Evolutionary conservation across 1,284 basidiomycete species (phyloP), one percentile per base, ranked within the genome.

Genomic region (Trichosporon sp.): DNA sequence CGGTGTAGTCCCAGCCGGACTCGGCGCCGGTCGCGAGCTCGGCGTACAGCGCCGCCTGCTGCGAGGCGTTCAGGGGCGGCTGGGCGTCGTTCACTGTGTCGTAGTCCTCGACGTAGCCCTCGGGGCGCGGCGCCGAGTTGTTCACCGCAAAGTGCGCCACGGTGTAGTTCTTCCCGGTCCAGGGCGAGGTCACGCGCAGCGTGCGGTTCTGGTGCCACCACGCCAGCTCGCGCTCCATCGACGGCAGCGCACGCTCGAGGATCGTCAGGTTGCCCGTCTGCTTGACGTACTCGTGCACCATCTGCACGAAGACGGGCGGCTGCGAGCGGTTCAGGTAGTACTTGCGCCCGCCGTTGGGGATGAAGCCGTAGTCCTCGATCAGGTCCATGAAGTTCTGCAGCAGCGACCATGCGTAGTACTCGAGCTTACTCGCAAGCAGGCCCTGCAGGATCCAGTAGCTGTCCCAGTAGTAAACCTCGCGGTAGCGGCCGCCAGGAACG

Each of bases 311-410:
- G 38, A 95, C 78, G 3, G 94, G 93, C 9, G 94, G 93, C 80
- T 97, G 94, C 29, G 92, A 95, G 65, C 94, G 88, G 78, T 95
- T 88, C 72, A 96, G 83, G 82, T 96, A 79, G 51, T 74, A 74
- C 69, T 82, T 82, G 38, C 81, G 86, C 15, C 93, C 93, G 13
- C 95, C 95, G 77, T 97, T 98, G 1, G 94, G 94, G 73, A 98
- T 90, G 83, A 96, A 98, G 0, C 94, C 94, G 68, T 81, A 81
- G 1, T 60, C 81, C 42, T 91, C 88, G 65, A 97, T 84, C 78
- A 95, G 89, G 77, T 97, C 93, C 92, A 96, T 94, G 77, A 97
- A 95, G 84, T 96, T 95, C 75, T 91, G 88, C 32, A 95, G 84
- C 0, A 93, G 91, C 13, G 85, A 88, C 74, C 91, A 92, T 67